A percentile compares a stretch with the other conserved stretches of the same genome.
These are phyloP conservation scores for Ogataea parapolymorpha DNA, from an alignment of 805 yeast genomes.

Conservation along the genomic window DNA sequence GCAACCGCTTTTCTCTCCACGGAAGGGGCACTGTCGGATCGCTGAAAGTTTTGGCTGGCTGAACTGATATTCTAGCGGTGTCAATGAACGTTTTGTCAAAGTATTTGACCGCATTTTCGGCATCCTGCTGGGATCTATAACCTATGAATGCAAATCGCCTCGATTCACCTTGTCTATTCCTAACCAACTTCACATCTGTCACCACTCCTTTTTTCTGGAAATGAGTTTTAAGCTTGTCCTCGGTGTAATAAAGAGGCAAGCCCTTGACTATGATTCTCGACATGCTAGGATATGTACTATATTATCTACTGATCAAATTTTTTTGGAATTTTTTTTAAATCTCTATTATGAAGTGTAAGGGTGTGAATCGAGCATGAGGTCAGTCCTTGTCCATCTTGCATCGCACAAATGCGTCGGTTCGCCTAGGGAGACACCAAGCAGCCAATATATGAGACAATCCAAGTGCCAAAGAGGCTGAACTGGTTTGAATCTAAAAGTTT, in stretches of 20 bases:
- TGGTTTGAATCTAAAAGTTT: too few relatives aligned
- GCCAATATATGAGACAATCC: too few relatives aligned
- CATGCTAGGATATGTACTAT: constrained; percentile 31
- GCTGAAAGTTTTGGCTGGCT: constrained; percentile 77
- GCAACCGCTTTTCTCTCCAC: constrained; percentile 47
- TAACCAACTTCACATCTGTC: constrained; percentile 85
- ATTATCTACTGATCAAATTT: constrained; percentile 3
- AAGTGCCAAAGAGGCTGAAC: too few relatives aligned
- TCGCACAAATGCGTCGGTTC: background rate
- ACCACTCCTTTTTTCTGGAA: constrained; percentile 57
- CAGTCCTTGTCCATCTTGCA: background rate
- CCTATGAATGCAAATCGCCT: constrained; percentile 94
- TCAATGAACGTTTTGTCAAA: constrained; percentile 79
- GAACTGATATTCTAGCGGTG: constrained; percentile 76
- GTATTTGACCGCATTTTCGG: constrained; percentile 70
- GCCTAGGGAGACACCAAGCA: too few relatives aligned
- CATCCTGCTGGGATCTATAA: constrained; percentile 68
- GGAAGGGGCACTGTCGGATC: constrained; percentile 80
- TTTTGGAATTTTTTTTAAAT: constrained; percentile 1
- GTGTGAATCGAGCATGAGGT: background rate
- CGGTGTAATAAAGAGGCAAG: constrained; percentile 73
- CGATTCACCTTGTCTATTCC: constrained; percentile 77
- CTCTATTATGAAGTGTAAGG: constrained; percentile 3
- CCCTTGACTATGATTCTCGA: constrained; percentile 93
- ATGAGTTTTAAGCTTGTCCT: constrained; percentile 65